phyloP scores from a whole-genome alignment of 768 basidiomycete genomes.

The Xerocomellus amylosporus region DNA sequence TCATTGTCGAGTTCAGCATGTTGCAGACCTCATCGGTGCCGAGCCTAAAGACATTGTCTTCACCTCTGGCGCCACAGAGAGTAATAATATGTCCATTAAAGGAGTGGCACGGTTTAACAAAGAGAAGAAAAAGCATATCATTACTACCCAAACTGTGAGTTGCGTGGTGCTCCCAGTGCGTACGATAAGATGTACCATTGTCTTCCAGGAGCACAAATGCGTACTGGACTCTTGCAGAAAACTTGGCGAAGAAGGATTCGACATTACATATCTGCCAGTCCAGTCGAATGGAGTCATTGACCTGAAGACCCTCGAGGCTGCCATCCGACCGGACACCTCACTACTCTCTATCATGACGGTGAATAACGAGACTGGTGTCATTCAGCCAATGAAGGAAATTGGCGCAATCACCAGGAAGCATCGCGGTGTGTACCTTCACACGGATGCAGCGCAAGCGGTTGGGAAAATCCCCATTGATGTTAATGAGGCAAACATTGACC shows the following conservation, averaged over 20 bases:
- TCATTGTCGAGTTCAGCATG: conserved; percentile 49
- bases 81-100: conserved; percentile 97
- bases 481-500: conserved; percentile 91
- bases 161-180: not conserved
- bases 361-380: conserved; percentile 99
- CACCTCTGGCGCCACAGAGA: conserved; percentile 97
- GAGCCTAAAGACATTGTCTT: conserved; percentile 95
- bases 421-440: conserved; percentile 91
- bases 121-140: conserved; percentile 89
- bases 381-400: conserved; percentile 95
- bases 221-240: conserved; percentile 97
- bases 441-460: conserved; percentile 94
- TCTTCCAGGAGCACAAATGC: conserved; percentile 90
- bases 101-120: conserved; percentile 95
- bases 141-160: conserved; percentile 90
- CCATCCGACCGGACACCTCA: conserved; percentile 90
- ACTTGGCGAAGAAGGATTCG: conserved; percentile 94
- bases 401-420: conserved; percentile 83
- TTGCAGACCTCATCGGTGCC: conserved; percentile 92
- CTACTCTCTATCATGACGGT: conserved; percentile 98
- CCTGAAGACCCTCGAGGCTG: conserved; percentile 73
- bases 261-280: conserved; percentile 96
- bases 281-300: conserved; percentile 79
- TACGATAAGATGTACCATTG: not conserved
- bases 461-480: conserved; percentile 93